These are phyloP conservation scores for Exophiala mesophila DNA, from an alignment of 2,329 filamentous ascomycete species.

Conservation along the genomic window DNA sequence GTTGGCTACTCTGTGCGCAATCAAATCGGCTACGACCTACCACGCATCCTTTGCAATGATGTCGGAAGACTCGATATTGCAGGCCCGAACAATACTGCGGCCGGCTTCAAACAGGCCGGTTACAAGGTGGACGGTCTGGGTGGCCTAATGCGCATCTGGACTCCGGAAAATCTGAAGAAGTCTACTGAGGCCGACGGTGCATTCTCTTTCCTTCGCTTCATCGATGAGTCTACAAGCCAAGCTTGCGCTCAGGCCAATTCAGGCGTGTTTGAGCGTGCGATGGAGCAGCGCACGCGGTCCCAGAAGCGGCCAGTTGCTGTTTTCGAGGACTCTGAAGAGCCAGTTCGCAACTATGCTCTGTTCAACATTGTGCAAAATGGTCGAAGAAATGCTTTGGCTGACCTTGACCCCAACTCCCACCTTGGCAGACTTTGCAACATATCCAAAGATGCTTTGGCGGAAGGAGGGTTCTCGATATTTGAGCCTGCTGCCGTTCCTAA, in stretches of 20 bases:
- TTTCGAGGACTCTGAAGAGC: constrained; percentile 51
- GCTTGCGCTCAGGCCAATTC: constrained; percentile 64
- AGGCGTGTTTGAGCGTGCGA: constrained; percentile 68
- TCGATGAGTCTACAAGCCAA: constrained; percentile 70
- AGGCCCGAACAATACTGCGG: constrained; percentile 65
- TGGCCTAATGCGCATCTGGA: constrained; percentile 87
- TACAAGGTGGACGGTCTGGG: constrained; percentile 73
- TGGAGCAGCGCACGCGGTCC: constrained; percentile 56
- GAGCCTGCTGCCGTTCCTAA: constrained; percentile 76
- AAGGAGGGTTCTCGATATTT: constrained; percentile 68
- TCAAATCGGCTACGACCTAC: constrained; percentile 76
- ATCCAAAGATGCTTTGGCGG: constrained; percentile 58
- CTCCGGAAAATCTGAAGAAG: constrained; percentile 67
- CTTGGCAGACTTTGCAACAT: constrained; percentile 76
- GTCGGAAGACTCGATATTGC: constrained; percentile 70
- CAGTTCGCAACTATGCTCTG: constrained; percentile 68
- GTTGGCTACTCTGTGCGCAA: constrained; percentile 86
- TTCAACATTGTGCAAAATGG: constrained; percentile 72
- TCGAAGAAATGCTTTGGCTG: constrained; percentile 61
- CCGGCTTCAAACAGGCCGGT: constrained; percentile 48
- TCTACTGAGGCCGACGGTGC: constrained; percentile 52
- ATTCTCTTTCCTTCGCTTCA: constrained; percentile 89
- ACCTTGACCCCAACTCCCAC: constrained; percentile 66
- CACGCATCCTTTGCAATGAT: constrained; percentile 75
- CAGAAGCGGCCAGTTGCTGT: constrained; percentile 64